Conservation (phyloP, 2,329 filamentous ascomycete species). For the Penicillium sp. region DNA sequence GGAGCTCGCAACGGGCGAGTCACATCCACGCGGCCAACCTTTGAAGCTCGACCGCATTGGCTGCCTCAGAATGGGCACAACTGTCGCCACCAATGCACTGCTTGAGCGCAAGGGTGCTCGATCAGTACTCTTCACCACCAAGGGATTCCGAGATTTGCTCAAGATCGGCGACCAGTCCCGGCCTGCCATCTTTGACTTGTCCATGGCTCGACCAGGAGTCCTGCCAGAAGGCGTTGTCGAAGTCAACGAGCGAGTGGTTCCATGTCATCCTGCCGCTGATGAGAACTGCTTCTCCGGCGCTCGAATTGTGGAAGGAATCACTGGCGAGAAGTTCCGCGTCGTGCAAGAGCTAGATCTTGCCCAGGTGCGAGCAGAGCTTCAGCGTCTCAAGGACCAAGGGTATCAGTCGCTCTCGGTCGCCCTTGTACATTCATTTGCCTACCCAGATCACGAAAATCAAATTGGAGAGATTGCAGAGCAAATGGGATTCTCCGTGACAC, state of each 20-base stretch:
- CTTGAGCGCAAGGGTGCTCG: conserved; percentile 87
- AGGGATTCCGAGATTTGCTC: conserved; percentile 83
- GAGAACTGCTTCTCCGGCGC: conserved; percentile 73
- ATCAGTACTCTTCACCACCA: conserved; percentile 83
- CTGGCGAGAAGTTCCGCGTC: conserved; percentile 67
- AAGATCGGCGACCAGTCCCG: conserved; percentile 88
- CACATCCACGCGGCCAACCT: conserved; percentile 38
- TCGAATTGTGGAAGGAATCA: conserved; percentile 57
- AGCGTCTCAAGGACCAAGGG: conserved; percentile 67
- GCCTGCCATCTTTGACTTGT: conserved; percentile 87
- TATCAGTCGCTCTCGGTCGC: conserved; percentile 83
- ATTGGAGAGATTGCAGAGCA: conserved; percentile 77
- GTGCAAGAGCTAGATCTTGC: conserved; percentile 61
- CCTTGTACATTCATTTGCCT: conserved; percentile 87
- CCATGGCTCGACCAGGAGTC: conserved; percentile 81
- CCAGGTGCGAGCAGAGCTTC: conserved; percentile 58
- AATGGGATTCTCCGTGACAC: conserved; percentile 77
- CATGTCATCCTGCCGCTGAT: conserved; percentile 63
- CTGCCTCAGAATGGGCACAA: conserved; percentile 86
- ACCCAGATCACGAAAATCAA: conserved; percentile 77
- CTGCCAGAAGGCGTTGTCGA: conserved; percentile 82
- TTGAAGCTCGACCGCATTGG: conserved; percentile 40
- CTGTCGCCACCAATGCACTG: conserved; percentile 86
- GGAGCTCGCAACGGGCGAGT: conserved; percentile 39
- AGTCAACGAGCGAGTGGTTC: conserved; percentile 81